These are phyloP conservation scores for Yamadazyma aaseri DNA, from an alignment of 1,139 yeast species.

Conservation along the genomic window DNA sequence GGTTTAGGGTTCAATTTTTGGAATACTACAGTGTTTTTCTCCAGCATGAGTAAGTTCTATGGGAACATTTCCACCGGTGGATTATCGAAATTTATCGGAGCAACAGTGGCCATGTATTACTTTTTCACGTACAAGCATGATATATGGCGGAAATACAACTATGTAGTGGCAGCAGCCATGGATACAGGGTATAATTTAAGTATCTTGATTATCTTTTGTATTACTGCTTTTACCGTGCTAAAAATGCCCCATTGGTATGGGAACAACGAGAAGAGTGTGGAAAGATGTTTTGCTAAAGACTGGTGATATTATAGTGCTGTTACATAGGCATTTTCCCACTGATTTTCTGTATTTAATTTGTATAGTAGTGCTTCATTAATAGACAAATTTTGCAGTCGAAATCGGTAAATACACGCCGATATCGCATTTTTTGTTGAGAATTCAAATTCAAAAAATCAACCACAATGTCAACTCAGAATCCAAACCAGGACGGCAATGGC, in stretches of 20 bases:
- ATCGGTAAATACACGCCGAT: too few relatives aligned
- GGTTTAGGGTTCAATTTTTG: constrained; percentile 30
- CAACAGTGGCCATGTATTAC: constrained; percentile 47
- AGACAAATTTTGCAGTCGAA: too few relatives aligned
- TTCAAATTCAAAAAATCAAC: too few relatives aligned
- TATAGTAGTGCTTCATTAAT: too few relatives aligned
- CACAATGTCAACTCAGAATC: constrained; percentile 12
- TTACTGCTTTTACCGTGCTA: constrained; percentile 29
- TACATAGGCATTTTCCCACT: too few relatives aligned
- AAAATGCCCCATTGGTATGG: constrained; percentile 52
- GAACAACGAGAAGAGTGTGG: constrained; percentile 38
- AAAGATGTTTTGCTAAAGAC: constrained; percentile 35
- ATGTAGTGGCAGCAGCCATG: constrained; percentile 48
- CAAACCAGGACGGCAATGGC: constrained; percentile 3
- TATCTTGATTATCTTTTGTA: constrained; percentile 35
- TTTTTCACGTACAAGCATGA: constrained; percentile 34
- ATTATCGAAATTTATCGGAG: constrained; percentile 45
- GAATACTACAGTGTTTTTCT: constrained; percentile 51
- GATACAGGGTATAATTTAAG: constrained; percentile 50
- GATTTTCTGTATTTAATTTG: too few relatives aligned
- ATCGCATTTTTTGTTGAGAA: too few relatives aligned
- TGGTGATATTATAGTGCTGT: not conserved
- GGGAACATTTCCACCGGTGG: constrained; percentile 45
- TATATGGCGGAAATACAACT: constrained; percentile 44
- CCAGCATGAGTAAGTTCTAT: constrained; percentile 47